Percentiles rank a stretch among this genome's conserved stretches.
Conservation (phyloP, 345 rosid genomes). For the Brassica cretica region DNA sequence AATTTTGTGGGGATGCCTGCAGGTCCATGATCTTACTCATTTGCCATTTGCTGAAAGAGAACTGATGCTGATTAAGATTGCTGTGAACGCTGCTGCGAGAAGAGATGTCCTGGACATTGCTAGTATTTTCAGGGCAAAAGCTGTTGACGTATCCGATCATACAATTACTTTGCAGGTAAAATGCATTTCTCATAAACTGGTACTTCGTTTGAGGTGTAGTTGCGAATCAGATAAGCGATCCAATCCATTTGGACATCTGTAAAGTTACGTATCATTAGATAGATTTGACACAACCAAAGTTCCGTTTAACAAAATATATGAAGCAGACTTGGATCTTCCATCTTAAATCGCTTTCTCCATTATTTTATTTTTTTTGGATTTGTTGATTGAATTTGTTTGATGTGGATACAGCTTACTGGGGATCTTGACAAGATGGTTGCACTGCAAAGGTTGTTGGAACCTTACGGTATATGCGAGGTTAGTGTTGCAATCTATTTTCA, state of each 20-base stretch:
- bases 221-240: not conserved
- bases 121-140: slow-evolving; percentile 70
- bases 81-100: slow-evolving; percentile 62
- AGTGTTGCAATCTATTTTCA: slow-evolving; percentile 27
- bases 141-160: slow-evolving; percentile 75
- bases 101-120: slow-evolving; percentile 73
- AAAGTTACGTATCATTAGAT: slow-evolving; percentile 8
- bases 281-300: not conserved
- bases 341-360: not conserved
- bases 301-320: not conserved
- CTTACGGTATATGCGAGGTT: slow-evolving; percentile 94
- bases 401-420: slow-evolving; percentile 70
- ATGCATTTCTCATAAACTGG: not conserved
- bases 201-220: not conserved
- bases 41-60: slow-evolving; percentile 75
- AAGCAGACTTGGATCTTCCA: not conserved
- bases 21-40: slow-evolving; percentile 70
- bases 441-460: slow-evolving; percentile 78
- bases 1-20: slow-evolving; percentile 30
- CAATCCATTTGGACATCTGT: not conserved
- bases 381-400: slow-evolving; percentile 12
- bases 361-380: not conserved
- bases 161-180: slow-evolving; percentile 72
- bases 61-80: slow-evolving; percentile 63
- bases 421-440: slow-evolving; percentile 97